phyloP scores from a whole-genome alignment of 1,284 basidiomycete species.

The Rhodotorula mucilaginosa region DNA sequence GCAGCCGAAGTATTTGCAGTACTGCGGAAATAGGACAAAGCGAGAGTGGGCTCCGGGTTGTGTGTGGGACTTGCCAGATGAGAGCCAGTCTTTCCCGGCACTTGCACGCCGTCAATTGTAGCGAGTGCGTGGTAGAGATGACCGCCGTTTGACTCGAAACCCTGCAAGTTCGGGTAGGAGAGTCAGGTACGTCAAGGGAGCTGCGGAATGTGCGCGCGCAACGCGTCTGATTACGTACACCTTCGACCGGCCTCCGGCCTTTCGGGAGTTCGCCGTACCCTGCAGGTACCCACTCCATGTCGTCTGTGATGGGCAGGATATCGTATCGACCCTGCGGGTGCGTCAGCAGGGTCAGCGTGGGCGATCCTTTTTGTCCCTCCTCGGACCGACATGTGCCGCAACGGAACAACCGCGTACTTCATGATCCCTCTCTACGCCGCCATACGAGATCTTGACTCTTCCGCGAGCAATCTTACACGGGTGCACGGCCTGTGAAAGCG shows the following conservation, averaged over 20 bases:
- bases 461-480: constrained; percentile 26
- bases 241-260: constrained; percentile 34
- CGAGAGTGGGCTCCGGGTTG: no score
- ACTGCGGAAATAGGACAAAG: no score
- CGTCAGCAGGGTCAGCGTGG: no score
- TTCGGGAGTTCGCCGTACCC: constrained; percentile 27
- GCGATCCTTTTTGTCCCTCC: no score
- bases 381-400: no score
- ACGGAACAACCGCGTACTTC: constrained; percentile 4
- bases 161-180: constrained; percentile 2
- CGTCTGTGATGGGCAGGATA: constrained; percentile 29
- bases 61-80: constrained; percentile 24
- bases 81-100: constrained; percentile 36
- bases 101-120: constrained; percentile 20
- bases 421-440: constrained; percentile 24
- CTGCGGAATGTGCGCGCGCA: not conserved
- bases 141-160: constrained; percentile 33
- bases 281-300: constrained; percentile 36
- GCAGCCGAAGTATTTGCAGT: no score
- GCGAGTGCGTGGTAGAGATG: constrained; percentile 36
- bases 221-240: constrained; percentile 3
- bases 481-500: constrained; percentile 11
- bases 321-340: constrained; percentile 32
- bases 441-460: constrained; percentile 12
- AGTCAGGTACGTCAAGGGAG: not conserved